phyloP scores from a whole-genome alignment of 2,329 filamentous ascomycete species.

The Grosmannia huntii region DNA sequence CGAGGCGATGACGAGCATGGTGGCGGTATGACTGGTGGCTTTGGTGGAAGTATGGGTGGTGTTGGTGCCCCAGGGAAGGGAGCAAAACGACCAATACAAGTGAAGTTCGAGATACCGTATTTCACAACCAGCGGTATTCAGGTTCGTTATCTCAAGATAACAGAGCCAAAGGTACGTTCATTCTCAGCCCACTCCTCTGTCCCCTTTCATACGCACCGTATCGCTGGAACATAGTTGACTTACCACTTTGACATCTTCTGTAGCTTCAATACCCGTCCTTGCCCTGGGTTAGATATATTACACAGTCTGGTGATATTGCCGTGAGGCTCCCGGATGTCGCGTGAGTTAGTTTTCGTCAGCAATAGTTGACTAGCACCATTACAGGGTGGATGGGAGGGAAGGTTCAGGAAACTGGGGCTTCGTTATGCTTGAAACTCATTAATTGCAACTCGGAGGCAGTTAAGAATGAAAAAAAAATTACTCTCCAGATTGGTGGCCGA shows the following conservation, averaged over 20 bases:
- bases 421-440: too few species aligned
- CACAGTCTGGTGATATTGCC: slow-evolving; percentile 92
- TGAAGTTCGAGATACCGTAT: slow-evolving; percentile 99
- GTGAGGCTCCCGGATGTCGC: slow-evolving; percentile 86
- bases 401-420: too few species aligned
- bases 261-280: slow-evolving; percentile 95
- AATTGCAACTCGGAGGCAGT: too few species aligned
- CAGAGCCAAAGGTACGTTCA: slow-evolving; percentile 81
- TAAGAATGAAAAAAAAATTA: too few species aligned
- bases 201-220: neutral
- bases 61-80: slow-evolving; percentile 67
- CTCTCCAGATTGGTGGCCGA: too few species aligned
- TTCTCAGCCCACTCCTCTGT: neutral
- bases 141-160: slow-evolving; percentile 97
- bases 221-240: neutral
- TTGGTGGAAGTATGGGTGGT: slow-evolving; percentile 93
- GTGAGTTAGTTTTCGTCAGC: slow-evolving; percentile 25
- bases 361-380: neutral
- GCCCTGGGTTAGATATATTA: slow-evolving; percentile 98
- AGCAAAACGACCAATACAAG: slow-evolving; percentile 86
- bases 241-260: slow-evolving; percentile 1
- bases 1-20: slow-evolving; percentile 91
- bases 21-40: slow-evolving; percentile 94
- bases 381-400: too few species aligned
- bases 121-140: slow-evolving; percentile 99